Evolutionary conservation across 139 green algal species (phyloP), one percentile per base, ranked within the genome.

Genomic region (Volvox africanus): DNA sequence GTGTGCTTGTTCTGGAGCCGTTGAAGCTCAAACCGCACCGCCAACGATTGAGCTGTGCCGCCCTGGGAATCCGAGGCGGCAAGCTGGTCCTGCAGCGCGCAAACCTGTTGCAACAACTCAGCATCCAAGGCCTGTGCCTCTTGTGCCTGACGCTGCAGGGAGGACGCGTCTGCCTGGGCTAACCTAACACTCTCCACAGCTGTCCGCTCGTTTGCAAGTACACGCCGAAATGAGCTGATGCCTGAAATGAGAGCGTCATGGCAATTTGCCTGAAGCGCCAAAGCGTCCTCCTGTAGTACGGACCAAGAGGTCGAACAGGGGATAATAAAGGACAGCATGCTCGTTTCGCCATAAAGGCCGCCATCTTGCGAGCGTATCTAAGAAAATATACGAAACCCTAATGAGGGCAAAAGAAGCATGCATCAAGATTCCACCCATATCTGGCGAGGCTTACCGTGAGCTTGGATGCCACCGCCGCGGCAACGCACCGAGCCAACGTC

Each of bases 21-120:
- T 75, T 90, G 71, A 35, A 90, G 86, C 55, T 90, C 86, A 18
- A 50, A 90, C 2, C 50, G 86, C 1, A 75, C 35, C 1, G 86
- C 73, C 71, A 90, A 32, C 0, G 86, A 55, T 69, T 90, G 86
- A 6, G 71, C 86, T 11, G 86, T 62, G 50, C 44, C 26, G 50
- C 86, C 86, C 50, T 84, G 71, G 2, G 20, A 22, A 50, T 90
- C 86, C 14, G 75, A 83, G 11, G 20, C 55, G 0, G 50, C 55
- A 1, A 90, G 28, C 30, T 90, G 50, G 0, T 14, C 50, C 50
- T 83, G 32, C 17, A 83, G 30, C 20, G 36, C 13, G 50, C 67
- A 18, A 16, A 90, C 44, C 9, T 90, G 86, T 75, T 75, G 69
- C 69, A 26, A 75, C 28, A 89, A 37, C 5, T 79, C 44, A 19